Base-by-base conservation (phyloP, 805 yeast genomes). In the Teunomyces atbi region DNA sequence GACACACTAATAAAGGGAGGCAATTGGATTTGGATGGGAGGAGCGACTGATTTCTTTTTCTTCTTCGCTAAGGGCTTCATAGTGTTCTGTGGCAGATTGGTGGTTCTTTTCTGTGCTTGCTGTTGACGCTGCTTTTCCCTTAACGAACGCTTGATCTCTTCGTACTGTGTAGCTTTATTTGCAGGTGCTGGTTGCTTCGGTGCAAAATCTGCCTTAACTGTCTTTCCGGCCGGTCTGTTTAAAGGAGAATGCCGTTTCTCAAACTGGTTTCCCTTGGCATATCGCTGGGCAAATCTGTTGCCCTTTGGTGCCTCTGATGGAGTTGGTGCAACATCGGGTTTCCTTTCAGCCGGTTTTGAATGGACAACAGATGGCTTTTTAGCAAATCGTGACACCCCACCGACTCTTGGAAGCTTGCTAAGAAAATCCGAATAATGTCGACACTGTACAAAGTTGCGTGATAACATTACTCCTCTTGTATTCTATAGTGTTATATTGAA, bases 1-100 rank as follows among this genome's bases (percentile, higher is more conserved):
- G 92, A 76, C 2, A 92, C 87, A 0, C 95, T 81, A 4, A 89
- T 76, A 57, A 85, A 90, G 7, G 86, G 78, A 1, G 97, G 97
- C 26, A 92, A 72, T n/a, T 61, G 56, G 36, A 72, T 62, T 44
- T 63, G 64, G 43, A 72, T 52, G 6, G 56, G 57, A 15, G 48
- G 57, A 42, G 45, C 41, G 4, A 19, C 15, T 4, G 44, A 26
- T 48, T 42, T 47, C 47, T 43, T 45, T 41, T 16, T 50, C 34
- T 44, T 46, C 26, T 20, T 47, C 16, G 30, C 15, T 18, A 28
- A 11, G 32, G 45, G 47, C 45, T 35, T 37, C 37, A 35, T 23
- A 32, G 46, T 13, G 15, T 36, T 27, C 39, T 34, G 46, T n/a
- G 29, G 48, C 33, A 13, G 42, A 27, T 37, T 45, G 29, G 27